A percentile compares a stretch with the other conserved stretches of the same genome.
Evolutionary conservation across 305 asterid genomes (phyloP).

Genomic region (Fraxinus sp.): DNA sequence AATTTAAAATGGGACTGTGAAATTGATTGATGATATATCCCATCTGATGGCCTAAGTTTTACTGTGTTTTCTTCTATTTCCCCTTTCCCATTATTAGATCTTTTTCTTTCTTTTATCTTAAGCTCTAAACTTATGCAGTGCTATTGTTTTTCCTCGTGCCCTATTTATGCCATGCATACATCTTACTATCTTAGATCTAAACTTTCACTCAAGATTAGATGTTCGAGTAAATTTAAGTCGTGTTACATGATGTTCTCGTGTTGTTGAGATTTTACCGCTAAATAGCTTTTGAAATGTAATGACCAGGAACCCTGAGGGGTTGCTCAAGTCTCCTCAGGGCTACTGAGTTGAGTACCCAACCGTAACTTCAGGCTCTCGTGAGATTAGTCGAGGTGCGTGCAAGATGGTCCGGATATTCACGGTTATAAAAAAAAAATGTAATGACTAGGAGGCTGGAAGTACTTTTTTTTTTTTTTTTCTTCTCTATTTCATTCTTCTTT

Average conservation of each 20-base stretch:
- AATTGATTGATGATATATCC: slow-evolving; percentile 34
- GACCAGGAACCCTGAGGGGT: no score
- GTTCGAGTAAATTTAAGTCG: background rate
- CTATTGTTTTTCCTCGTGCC: background rate
- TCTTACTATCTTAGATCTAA: background rate
- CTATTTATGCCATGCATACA: background rate
- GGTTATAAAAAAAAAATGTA: background rate
- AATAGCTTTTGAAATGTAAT: background rate
- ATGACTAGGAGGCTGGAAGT: background rate
- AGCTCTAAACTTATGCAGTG: background rate
- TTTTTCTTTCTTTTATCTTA: background rate
- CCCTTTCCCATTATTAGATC: background rate
- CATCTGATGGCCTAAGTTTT: slow-evolving; percentile 44
- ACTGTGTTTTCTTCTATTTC: background rate
- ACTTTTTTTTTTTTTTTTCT: background rate
- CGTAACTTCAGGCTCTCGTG: no score
- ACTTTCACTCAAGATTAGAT: background rate
- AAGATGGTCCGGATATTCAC: no score
- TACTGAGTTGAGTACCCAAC: no score
- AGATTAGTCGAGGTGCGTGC: no score
- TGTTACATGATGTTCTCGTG: background rate
- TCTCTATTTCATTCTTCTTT: background rate
- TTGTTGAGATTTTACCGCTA: background rate
- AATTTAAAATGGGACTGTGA: slow-evolving; percentile 33
- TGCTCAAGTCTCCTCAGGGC: no score